Percentiles rank a stretch among this genome's conserved stretches.
phyloP scores from a whole-genome alignment of 805 yeast genomes.

The Isabelozyma pseudorhagii region DNA sequence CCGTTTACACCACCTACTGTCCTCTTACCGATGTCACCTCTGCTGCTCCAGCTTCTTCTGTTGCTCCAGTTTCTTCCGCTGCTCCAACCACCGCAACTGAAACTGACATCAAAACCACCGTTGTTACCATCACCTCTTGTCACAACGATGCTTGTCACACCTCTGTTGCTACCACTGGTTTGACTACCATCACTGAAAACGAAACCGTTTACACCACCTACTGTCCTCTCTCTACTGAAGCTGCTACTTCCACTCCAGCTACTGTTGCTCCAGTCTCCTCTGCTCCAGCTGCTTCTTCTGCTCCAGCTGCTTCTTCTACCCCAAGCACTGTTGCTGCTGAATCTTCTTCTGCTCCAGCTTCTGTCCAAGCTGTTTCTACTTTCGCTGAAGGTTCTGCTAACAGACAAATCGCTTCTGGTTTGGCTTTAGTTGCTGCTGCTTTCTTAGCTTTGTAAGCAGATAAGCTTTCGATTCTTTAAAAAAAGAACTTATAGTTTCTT shows the following conservation, averaged over 20 bases:
- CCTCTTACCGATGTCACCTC: constrained; percentile 17
- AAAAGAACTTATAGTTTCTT: not conserved
- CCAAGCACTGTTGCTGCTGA: constrained; percentile 5
- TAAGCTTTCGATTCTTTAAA: not conserved
- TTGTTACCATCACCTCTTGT: constrained; percentile 37
- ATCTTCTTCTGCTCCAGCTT: constrained; percentile 6
- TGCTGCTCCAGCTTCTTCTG: constrained; percentile 8
- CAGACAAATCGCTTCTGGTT: constrained; percentile 7
- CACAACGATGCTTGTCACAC: constrained; percentile 25
- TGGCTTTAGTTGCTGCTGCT: constrained; percentile 22
- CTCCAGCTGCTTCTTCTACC: constrained; percentile 6
- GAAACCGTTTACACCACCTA: constrained; percentile 31
- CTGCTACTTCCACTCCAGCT: constrained; percentile 9
- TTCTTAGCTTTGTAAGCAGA: constrained; percentile 6
- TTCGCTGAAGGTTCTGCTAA: constrained; percentile 10
- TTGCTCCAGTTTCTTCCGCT: constrained; percentile 3
- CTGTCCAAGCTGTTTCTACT: constrained; percentile 7
- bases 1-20: constrained; percentile 34
- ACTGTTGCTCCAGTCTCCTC: constrained; percentile 8
- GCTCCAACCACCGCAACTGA: constrained; percentile 14
- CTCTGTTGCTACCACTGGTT: constrained; percentile 31
- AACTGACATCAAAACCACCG: constrained; percentile 26
- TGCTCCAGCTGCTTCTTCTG: constrained; percentile 7
- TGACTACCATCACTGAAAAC: constrained; percentile 31
- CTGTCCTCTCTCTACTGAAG: constrained; percentile 21